phyloP scores from a whole-genome alignment of 1,139 yeast genomes.

The Blastobotrys proliferans region DNA sequence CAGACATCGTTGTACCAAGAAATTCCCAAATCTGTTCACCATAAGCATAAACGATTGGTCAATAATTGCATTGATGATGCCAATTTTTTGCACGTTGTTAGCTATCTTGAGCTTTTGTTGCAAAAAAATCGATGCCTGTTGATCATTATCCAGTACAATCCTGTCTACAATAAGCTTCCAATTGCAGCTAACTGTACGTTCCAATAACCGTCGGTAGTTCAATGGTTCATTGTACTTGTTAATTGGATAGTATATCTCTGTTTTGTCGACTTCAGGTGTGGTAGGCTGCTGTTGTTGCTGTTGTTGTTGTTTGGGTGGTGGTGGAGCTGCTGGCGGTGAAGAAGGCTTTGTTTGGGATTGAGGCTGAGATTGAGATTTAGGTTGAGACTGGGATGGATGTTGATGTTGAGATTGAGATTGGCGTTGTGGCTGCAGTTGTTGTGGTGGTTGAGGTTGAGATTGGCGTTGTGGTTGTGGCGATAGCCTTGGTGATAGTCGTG shows the following conservation, averaged over 20 bases:
- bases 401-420: too few relatives aligned
- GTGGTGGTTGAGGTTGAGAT: too few relatives aligned
- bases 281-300: neutral
- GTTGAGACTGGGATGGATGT: too few relatives aligned
- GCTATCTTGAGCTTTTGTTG: constrained; percentile 41
- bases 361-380: too few relatives aligned
- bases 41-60: constrained; percentile 35
- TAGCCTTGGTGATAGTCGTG: too few relatives aligned
- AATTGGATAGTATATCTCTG: constrained; percentile 20
- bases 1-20: constrained; percentile 40
- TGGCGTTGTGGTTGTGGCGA: too few relatives aligned
- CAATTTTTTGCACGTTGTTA: constrained; percentile 31
- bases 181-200: constrained; percentile 29
- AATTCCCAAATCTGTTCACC: constrained; percentile 43
- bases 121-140: constrained; percentile 41
- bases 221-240: constrained; percentile 26
- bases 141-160: constrained; percentile 38
- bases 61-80: constrained; percentile 34
- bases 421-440: too few relatives aligned
- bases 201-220: constrained; percentile 30
- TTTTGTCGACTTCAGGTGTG: neutral
- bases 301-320: neutral
- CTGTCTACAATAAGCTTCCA: constrained; percentile 35
- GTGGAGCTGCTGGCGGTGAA: neutral
- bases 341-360: neutral